Evolutionary conservation across 345 rosid genomes (phyloP).

Genomic region (Trapa bicornis): DNA sequence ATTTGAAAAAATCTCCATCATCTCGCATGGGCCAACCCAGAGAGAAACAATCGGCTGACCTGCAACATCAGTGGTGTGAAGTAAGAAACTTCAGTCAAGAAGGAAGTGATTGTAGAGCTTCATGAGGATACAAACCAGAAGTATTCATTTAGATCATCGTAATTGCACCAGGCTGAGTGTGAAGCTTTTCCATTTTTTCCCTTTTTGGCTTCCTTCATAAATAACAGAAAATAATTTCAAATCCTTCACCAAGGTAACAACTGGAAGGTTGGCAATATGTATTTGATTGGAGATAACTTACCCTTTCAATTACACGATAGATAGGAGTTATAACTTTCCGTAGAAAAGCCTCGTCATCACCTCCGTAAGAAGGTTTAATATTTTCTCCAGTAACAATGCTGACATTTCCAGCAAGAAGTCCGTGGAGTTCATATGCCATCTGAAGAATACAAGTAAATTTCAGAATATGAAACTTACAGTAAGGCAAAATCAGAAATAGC

Average conservation of each 20-base stretch:
- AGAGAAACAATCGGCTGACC: conserved; percentile 95
- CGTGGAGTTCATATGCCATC: conserved; percentile 99
- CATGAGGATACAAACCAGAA: conserved; percentile 53
- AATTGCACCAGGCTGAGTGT: conserved; percentile 86
- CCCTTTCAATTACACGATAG: conserved; percentile 73
- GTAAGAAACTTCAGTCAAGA: background rate
- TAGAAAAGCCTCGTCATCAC: conserved; percentile 90
- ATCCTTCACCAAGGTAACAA: too few relatives aligned
- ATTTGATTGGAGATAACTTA: conserved; percentile 12
- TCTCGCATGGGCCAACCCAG: conserved; percentile 99
- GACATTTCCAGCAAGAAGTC: conserved; percentile 92
- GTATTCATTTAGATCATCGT: conserved; percentile 95
- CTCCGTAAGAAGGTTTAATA: conserved; percentile 94
- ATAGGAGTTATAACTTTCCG: conserved; percentile 86
- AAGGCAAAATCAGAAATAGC: background rate
- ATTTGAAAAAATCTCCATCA: conserved; percentile 81
- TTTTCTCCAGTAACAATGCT: conserved; percentile 98
- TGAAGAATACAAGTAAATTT: conserved; percentile 16
- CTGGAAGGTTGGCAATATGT: background rate
- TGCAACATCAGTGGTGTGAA: conserved; percentile 14
- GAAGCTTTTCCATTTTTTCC: conserved; percentile 67
- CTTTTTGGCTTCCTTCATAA: conserved; percentile 71
- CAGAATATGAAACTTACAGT: conserved; percentile 4
- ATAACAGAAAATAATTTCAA: conserved; percentile 7
- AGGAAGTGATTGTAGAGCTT: background rate